Base-by-base conservation (phyloP, 371 early-diverging fungal species). In the Mortierella polycephala region DNA sequence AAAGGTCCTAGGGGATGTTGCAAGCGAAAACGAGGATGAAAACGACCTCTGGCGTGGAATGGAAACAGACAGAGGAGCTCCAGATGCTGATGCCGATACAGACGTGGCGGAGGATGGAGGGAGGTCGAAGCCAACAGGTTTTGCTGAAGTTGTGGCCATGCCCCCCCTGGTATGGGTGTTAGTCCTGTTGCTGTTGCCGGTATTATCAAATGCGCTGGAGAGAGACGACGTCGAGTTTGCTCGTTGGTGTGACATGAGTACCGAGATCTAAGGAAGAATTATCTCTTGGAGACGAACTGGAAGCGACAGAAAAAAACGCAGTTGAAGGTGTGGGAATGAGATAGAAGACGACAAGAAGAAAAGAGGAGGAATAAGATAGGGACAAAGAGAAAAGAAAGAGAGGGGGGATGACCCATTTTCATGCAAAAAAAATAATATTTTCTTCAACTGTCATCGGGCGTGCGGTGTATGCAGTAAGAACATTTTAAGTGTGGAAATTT, bases 1-100 rank as follows among this genome's bases (percentile, higher is more conserved):
- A 37, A 71, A 76, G n/a, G 71, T 60, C 20, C 71, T 53, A 30
- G 77, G 71, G 5, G 76, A 75, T 45, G 62, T 61, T 1, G 71
- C 64, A 21, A 70, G 60, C 2, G 67, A 65, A 42, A 76, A 57
- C 21, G 77, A 76, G 21, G 77, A 67, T 0, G 77, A 76, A 54
- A 76, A 67, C 49, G 77, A 76, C 44, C 77, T 47, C 62, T 76
- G 77, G 41, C 77, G 77, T 18, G 77, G 71, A 50, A 67, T 67
- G 30, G 71, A 59, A 44, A 76, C 61, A 0, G 68, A 67, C 37
- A 55, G 60, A 0, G 71, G 71, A n/a, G 69, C 21, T 6, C 60
- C 13, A 7, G 57, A 4, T 7, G 70, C 12, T 9, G 68, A 12
- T 8, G 41, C 50, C 5, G 67, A 60, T 41, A 45, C 18, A 41